phyloP scores from a whole-genome alignment of 2,329 filamentous ascomycete species.

The Phialophora chinensis region DNA sequence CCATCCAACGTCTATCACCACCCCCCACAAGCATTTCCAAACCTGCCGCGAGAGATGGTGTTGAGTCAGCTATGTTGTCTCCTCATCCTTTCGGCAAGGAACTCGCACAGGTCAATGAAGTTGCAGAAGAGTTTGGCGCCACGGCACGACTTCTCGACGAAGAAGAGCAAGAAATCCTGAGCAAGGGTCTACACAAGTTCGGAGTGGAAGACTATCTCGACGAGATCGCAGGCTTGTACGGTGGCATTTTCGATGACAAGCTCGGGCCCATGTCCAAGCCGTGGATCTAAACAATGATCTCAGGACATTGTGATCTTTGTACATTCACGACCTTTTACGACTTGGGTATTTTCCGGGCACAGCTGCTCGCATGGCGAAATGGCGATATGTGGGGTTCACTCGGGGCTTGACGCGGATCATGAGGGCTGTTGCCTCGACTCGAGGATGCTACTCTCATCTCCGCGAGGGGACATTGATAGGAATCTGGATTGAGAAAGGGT shows the following conservation, averaged over 20 bases:
- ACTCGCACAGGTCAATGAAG: conserved; percentile 87
- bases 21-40: conserved; percentile 48
- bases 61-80: conserved; percentile 44
- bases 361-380: conserved; percentile 20
- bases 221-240: conserved; percentile 75
- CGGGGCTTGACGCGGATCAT: not conserved
- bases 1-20: conserved; percentile 60
- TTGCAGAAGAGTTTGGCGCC: conserved; percentile 84
- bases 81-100: conserved; percentile 85
- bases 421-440: not conserved
- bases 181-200: conserved; percentile 74
- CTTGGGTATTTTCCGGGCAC: conserved; percentile 6
- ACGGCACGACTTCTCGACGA: conserved; percentile 64
- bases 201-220: conserved; percentile 80
- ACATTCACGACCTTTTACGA: conserved; percentile 28
- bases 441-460: not conserved
- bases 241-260: conserved; percentile 63
- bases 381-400: conserved; percentile 20
- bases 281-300: conserved; percentile 47
- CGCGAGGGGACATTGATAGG: not conserved
- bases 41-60: conserved; percentile 42
- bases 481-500: not conserved
- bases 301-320: conserved; percentile 1
- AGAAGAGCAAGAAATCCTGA: conserved; percentile 72
- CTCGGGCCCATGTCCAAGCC: conserved; percentile 45